These are phyloP conservation scores for Schwanniomyces etchellsii DNA, from an alignment of 1,139 yeast species.

Conservation along the genomic window DNA sequence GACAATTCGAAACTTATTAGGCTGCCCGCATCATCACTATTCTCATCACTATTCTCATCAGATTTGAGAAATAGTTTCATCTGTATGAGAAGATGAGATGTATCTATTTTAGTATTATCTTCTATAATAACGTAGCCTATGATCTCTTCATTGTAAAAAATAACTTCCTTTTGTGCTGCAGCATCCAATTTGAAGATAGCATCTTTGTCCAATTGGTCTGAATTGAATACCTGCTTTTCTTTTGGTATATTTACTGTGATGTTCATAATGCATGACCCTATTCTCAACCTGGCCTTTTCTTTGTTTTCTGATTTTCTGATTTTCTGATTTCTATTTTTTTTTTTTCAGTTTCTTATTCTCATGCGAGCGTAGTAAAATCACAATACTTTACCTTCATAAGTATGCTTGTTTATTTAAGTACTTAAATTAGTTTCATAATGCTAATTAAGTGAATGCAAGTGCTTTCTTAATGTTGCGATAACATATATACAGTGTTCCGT, in stretches of 20 bases:
- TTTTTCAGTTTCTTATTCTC: too few relatives aligned
- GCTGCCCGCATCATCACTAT: neutral
- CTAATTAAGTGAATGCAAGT: neutral
- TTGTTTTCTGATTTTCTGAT: neutral
- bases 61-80: neutral
- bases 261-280: too few relatives aligned
- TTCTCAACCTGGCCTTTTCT: neutral
- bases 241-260: constrained; percentile 7
- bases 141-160: constrained; percentile 36
- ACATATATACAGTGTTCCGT: constrained; percentile 19
- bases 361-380: too few relatives aligned
- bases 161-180: constrained; percentile 5
- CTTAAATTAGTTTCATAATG: too few relatives aligned
- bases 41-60: neutral
- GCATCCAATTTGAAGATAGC: constrained; percentile 4
- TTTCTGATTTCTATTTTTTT: too few relatives aligned
- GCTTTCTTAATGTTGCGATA: constrained; percentile 1
- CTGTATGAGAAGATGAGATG: neutral
- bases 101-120: constrained; percentile 6
- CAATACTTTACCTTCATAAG: too few relatives aligned
- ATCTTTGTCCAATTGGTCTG: constrained; percentile 3
- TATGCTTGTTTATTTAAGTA: too few relatives aligned
- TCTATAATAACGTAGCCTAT: constrained; percentile 25
- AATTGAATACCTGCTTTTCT: constrained; percentile 3
- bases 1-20: neutral